Percentiles rank a stretch among this genome's conserved stretches.
These are phyloP conservation scores for Solanum sparsipilum DNA, from an alignment of 257 asterid genomes.

Conservation along the genomic window DNA sequence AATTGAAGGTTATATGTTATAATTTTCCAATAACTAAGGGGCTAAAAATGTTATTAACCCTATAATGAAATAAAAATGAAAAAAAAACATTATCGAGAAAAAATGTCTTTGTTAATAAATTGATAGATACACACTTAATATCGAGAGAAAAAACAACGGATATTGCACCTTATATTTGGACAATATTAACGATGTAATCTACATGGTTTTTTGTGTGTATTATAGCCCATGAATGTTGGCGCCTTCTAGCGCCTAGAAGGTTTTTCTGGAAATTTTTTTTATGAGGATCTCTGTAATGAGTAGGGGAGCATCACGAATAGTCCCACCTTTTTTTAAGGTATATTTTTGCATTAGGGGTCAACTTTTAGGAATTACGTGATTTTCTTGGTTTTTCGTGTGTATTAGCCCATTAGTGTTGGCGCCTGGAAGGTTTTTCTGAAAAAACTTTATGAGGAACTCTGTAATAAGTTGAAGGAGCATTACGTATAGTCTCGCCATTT, in stretches of 20 bases:
- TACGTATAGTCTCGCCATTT: background rate
- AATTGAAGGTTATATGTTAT: background rate
- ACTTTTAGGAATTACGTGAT: accelerated
- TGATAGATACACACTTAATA: background rate
- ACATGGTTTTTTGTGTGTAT: background rate
- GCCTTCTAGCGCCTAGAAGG: too few relatives aligned
- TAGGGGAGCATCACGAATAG: background rate
- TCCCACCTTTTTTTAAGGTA: background rate
- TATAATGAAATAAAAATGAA: background rate
- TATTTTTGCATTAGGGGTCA: background rate
- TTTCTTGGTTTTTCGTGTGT: too few relatives aligned
- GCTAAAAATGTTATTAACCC: background rate
- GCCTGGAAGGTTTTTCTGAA: too few relatives aligned
- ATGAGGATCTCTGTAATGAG: background rate
- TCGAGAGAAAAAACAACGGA: background rate
- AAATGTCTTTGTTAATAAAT: background rate
- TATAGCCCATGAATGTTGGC: background rate
- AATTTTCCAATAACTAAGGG: background rate
- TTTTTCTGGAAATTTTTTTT: background rate
- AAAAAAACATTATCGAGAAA: background rate
- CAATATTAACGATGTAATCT: background rate
- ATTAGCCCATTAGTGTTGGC: background rate
- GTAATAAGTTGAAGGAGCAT: background rate
- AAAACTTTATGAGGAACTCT: background rate
- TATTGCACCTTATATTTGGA: background rate